Base-by-base conservation (phyloP, 2,329 filamentous ascomycete species). In the Cordyceps farinosa region DNA sequence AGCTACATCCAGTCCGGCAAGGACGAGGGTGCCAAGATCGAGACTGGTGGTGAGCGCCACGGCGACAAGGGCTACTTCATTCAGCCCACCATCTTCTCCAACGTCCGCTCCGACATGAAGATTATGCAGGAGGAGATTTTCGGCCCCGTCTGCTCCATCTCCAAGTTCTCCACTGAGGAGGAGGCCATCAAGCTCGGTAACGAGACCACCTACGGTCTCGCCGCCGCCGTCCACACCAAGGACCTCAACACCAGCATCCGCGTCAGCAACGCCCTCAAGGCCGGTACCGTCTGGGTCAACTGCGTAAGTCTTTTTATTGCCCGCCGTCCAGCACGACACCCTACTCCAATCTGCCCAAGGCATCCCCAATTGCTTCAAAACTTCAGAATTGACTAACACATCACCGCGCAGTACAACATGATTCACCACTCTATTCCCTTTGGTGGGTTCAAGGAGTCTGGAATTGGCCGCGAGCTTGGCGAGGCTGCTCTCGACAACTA, bases 121-220 rank as follows among this genome's bases (percentile, higher is more conserved):
- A 93, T 95, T 73, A 87, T 91, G 78, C 84, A 90, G 77, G 90
- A 94, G 79, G 91, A 95, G 80, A 93, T 95, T 77, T 95, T 95
- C 75, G 91, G 91, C 66, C 91, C 91, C 64, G 91, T 95, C 66
- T 89, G 87, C 80, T 84, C 88, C 70, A 87, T 94, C 70, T 83
- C 88, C 80, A 93, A 92, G 81, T 94, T 95, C 84, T 88, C 87
- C 80, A 86, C 82, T 72, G 87, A 90, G 79, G 90, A 87, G 30
- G 91, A 95, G 59, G 90, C 85, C 67, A 87, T 94, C 78, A 78
- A 81, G 69, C 78, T 89, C 55, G 90, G 84, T 69, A 93, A 95
- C 82, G 80, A 85, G 78, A 88, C 84, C 73, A 86, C 77, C 67
- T 94, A 92, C 79, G 91, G 91, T 72, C 85, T 95, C 61, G 90